phyloP scores from a whole-genome alignment of 164 flowering plant species.

The Pachysandra terminalis region DNA sequence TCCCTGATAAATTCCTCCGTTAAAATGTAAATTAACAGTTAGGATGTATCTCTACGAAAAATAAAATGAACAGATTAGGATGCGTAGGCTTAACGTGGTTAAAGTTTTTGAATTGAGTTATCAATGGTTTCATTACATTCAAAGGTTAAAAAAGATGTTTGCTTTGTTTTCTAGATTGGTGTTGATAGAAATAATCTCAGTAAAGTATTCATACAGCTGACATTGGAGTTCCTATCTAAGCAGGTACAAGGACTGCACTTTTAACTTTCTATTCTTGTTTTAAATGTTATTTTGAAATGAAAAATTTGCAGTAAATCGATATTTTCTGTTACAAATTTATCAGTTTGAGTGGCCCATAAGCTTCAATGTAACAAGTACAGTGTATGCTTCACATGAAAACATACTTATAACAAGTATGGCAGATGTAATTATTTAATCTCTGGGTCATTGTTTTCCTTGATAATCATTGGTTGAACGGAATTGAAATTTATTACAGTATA shows the following conservation, averaged over 20 bases:
- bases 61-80: too few relatives aligned
- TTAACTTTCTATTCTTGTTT: background rate
- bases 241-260: constrained; percentile 50
- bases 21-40: too few relatives aligned
- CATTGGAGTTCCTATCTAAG: constrained; percentile 82
- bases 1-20: too few relatives aligned
- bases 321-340: background rate
- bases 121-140: too few relatives aligned
- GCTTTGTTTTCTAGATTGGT: constrained; percentile 66
- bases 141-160: background rate
- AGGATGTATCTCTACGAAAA: background rate
- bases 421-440: too few relatives aligned
- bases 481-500: too few relatives aligned
- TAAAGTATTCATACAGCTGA: constrained; percentile 85
- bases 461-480: too few relatives aligned
- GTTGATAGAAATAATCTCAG: constrained; percentile 70
- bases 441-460: too few relatives aligned
- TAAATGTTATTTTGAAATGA: too few relatives aligned
- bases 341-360: background rate
- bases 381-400: background rate
- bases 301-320: background rate
- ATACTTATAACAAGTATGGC: too few relatives aligned
- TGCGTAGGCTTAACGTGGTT: background rate
- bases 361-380: background rate
- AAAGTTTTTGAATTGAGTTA: background rate